Conservation (phyloP, 257 asterid species). For the Fraxinus americana region DNA sequence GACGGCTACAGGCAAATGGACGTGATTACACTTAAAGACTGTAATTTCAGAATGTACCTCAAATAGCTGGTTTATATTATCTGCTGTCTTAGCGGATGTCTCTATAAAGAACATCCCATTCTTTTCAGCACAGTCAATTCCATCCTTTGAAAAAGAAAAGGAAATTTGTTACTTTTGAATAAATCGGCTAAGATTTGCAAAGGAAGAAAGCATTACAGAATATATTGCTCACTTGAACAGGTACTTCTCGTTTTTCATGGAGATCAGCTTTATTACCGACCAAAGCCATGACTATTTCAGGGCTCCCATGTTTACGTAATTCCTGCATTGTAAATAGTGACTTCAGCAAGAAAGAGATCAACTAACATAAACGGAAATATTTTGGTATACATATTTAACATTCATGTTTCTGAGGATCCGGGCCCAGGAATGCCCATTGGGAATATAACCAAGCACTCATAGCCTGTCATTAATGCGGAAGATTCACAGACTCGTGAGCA, state of each 20-base stretch:
- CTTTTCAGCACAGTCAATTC: conserved; percentile 82
- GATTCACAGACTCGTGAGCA: background rate
- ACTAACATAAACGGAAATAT: background rate
- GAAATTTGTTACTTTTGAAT: conserved; percentile 14
- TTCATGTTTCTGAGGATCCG: conserved; percentile 13
- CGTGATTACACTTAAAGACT: background rate
- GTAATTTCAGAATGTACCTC: conserved; percentile 59
- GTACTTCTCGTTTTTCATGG: conserved; percentile 81
- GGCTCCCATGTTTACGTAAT: conserved; percentile 94
- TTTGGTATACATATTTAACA: background rate
- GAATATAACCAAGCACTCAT: background rate
- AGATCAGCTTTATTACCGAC: conserved; percentile 99
- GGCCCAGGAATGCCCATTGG: background rate
- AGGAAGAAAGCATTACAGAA: conserved; percentile 6
- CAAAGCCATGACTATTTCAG: conserved; percentile 93
- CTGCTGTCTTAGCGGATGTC: conserved; percentile 99
- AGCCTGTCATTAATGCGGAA: background rate
- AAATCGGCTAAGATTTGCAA: background rate
- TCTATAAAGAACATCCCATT: conserved; percentile 96
- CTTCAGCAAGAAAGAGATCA: conserved; percentile 4
- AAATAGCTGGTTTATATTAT: conserved; percentile 95
- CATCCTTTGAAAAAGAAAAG: conserved; percentile 57
- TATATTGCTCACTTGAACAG: conserved; percentile 61
- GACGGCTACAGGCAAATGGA: background rate
- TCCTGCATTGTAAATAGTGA: conserved; percentile 48